Conservation (phyloP, 257 asterid genomes). For the Thymus quinquecostatus region DNA sequence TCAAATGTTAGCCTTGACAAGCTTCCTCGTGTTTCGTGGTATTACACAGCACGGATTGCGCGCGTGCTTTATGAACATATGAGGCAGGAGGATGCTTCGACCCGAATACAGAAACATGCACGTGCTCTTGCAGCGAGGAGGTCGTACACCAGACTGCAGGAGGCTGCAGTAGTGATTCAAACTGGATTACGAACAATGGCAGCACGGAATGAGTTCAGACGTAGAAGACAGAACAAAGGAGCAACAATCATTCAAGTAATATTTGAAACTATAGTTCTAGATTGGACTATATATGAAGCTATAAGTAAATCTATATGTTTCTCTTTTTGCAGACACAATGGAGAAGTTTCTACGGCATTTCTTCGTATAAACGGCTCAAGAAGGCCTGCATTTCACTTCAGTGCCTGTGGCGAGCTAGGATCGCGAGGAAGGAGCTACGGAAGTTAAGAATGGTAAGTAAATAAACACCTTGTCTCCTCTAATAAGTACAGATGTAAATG, state of each 20-base stretch:
- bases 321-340: slow-evolving; percentile 64
- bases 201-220: slow-evolving; percentile 75
- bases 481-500: slow-evolving; percentile 19
- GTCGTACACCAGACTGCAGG: slow-evolving; percentile 59
- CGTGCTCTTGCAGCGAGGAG: slow-evolving; percentile 73
- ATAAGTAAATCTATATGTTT: slow-evolving; percentile 20
- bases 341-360: slow-evolving; percentile 72
- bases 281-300: background rate
- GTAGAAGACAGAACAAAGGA: slow-evolving; percentile 74
- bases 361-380: slow-evolving; percentile 57
- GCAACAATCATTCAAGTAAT: slow-evolving; percentile 79
- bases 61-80: slow-evolving; percentile 65
- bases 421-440: slow-evolving; percentile 88
- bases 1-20: slow-evolving; percentile 2
- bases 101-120: slow-evolving; percentile 77
- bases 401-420: slow-evolving; percentile 89
- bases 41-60: slow-evolving; percentile 64
- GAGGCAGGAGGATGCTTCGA: slow-evolving; percentile 89
- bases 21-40: slow-evolving; percentile 23
- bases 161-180: slow-evolving; percentile 75
- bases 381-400: slow-evolving; percentile 67
- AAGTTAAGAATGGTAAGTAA: slow-evolving; percentile 72
- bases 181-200: slow-evolving; percentile 89
- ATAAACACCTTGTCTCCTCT: slow-evolving; percentile 9
- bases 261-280: background rate